A percentile compares a stretch with the other conserved stretches of the same genome.
These are phyloP conservation scores for Cladosporium austrohemisphaericum DNA, from an alignment of 2,329 filamentous ascomycete species.

Conservation along the genomic window DNA sequence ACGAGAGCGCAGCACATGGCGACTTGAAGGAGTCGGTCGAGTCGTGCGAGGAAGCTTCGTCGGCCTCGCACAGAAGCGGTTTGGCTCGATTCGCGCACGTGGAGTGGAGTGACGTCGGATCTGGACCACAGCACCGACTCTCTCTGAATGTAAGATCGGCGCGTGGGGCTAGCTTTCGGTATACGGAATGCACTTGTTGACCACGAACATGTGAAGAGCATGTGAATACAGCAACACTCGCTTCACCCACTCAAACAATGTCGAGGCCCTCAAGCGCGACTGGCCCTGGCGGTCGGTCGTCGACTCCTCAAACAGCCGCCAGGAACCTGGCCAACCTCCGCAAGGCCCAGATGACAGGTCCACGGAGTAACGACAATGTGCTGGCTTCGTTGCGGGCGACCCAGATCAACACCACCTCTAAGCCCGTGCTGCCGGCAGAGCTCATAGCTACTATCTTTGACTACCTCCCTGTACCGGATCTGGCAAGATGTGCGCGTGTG, in stretches of 20 bases:
- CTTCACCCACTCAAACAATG: slow-evolving; percentile 1
- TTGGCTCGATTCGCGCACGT: too few relatives aligned
- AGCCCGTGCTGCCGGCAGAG: slow-evolving; percentile 83
- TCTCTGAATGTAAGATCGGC: slow-evolving; percentile 2
- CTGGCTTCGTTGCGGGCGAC: slow-evolving; percentile 75
- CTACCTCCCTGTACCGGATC: slow-evolving; percentile 79
- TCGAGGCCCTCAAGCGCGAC: slow-evolving; percentile 13
- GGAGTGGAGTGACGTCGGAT: slow-evolving; percentile 1
- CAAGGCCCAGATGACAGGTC: slow-evolving; percentile 26
- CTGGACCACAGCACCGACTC: too few relatives aligned
- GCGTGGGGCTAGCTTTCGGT: not conserved
- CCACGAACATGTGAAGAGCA: not conserved
- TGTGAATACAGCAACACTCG: slow-evolving; percentile 5
- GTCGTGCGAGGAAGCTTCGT: not conserved
- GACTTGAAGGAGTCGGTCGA: slow-evolving; percentile 1
- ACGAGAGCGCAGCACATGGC: slow-evolving; percentile 7
- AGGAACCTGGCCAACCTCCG: slow-evolving; percentile 28
- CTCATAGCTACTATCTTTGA: slow-evolving; percentile 85
- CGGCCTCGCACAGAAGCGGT: not conserved
- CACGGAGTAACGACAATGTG: slow-evolving; percentile 44
- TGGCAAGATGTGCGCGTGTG: slow-evolving; percentile 78
- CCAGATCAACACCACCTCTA: slow-evolving; percentile 68
- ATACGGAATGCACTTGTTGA: not conserved
- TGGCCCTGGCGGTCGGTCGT: slow-evolving; percentile 13
- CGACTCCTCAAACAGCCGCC: slow-evolving; percentile 4